A percentile compares a stretch with the other conserved stretches of the same genome.
Conservation (phyloP, 345 rosid genomes). For the Eucalyptus regnans region DNA sequence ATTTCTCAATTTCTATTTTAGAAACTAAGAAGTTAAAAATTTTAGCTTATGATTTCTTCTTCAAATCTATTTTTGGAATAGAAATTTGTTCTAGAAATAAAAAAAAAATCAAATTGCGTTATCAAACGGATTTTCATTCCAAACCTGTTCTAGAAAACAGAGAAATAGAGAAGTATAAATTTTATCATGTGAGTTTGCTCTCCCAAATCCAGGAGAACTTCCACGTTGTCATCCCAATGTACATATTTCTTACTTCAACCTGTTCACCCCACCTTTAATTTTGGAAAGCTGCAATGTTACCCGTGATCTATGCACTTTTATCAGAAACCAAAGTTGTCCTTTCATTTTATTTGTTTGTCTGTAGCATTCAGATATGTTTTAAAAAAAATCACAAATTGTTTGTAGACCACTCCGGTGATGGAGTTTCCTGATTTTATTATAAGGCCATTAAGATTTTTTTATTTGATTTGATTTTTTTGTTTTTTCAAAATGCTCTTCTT, state of each 20-base stretch:
- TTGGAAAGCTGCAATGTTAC: not conserved
- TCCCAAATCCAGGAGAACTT: not conserved
- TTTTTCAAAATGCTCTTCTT: not conserved
- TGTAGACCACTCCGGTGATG: rapidly evolving
- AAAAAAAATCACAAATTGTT: not conserved
- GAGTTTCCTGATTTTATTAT: not conserved
- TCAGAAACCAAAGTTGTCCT: not conserved
- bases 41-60: no score
- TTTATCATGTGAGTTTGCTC: not conserved
- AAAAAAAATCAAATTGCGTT: no score
- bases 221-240: not conserved
- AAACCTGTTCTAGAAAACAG: no score
- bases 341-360: rapidly evolving
- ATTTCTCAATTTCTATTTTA: no score
- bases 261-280: not conserved
- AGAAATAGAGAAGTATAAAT: no score
- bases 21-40: no score
- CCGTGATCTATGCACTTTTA: not conserved
- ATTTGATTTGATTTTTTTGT: not conserved
- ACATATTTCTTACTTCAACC: not conserved
- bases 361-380: not conserved
- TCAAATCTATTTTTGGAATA: no score
- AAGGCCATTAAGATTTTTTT: not conserved
- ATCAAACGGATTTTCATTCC: no score
- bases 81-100: no score